phyloP scores from a whole-genome alignment of 176 grass and related monocot species.

The Zea luxurians region DNA sequence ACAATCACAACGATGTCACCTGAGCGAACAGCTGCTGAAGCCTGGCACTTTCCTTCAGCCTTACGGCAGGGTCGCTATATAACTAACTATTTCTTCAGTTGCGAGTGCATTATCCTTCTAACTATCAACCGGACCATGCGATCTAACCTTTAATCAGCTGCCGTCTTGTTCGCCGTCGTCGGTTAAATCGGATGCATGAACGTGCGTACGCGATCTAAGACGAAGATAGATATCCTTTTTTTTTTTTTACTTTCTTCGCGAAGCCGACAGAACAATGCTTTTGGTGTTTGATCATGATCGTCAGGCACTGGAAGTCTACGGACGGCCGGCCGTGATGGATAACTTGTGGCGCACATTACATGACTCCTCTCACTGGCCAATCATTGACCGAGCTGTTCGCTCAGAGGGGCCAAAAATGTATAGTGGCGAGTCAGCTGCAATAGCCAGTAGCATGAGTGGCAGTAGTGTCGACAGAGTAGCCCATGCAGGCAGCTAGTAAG shows the following conservation, averaged over 20 bases:
- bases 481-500: background rate
- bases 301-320: constrained; percentile 12
- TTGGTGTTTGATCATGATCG: constrained; percentile 16
- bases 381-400: constrained; percentile 26
- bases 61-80: background rate
- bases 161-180: background rate
- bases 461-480: background rate
- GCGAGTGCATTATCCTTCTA: background rate
- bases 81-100: background rate
- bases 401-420: background rate
- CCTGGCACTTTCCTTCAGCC: constrained; percentile 24
- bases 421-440: constrained; percentile 24
- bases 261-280: constrained; percentile 14
- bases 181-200: background rate
- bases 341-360: background rate
- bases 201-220: background rate
- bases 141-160: background rate
- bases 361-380: constrained; percentile 3
- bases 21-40: background rate
- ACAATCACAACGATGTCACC: background rate
- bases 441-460: background rate
- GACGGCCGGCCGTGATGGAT: background rate
- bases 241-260: background rate
- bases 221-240: background rate
- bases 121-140: background rate